Conservation (phyloP, 75 land plant genomes). For the Adiantum capillusveneris region DNA sequence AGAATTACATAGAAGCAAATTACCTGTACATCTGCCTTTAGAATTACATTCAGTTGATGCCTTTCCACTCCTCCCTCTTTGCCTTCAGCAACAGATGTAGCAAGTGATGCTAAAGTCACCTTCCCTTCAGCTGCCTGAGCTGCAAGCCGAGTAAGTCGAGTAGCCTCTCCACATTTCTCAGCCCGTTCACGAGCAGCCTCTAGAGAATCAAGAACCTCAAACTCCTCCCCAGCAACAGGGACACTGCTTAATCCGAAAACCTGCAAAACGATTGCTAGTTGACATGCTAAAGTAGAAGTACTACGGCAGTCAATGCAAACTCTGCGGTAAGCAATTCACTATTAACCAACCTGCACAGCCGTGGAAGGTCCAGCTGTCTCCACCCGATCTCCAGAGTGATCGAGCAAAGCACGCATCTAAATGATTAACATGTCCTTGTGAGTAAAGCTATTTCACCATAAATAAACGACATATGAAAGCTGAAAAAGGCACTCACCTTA, state of each 20-base stretch:
- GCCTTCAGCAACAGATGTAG: slow-evolving; percentile 70
- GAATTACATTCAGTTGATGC: slow-evolving; percentile 79
- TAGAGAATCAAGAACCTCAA: slow-evolving; percentile 73
- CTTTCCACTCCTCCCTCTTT: slow-evolving; percentile 63
- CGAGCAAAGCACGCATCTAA: slow-evolving; percentile 95
- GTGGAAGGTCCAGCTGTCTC: slow-evolving; percentile 86
- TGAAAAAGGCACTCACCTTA: slow-evolving; percentile 53
- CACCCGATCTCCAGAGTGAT: slow-evolving; percentile 74
- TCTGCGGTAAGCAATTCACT: background rate
- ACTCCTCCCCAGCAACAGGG: slow-evolving; percentile 93
- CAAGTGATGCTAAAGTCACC: slow-evolving; percentile 83
- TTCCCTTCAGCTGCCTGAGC: slow-evolving; percentile 82
- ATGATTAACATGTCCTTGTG: background rate
- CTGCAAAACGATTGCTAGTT: slow-evolving; percentile 23
- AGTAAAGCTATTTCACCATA: background rate
- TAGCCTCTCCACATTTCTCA: slow-evolving; percentile 44
- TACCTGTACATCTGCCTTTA: slow-evolving; percentile 99
- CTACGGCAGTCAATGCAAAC: background rate
- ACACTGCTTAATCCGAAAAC: slow-evolving; percentile 85
- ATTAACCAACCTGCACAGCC: slow-evolving; percentile 74
- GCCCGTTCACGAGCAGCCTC: slow-evolving; percentile 85
- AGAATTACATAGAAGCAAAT: background rate
- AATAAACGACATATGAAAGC: too few species aligned
- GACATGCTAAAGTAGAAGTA: background rate
- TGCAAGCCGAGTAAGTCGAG: slow-evolving; percentile 48